Conservation (phyloP, 2,329 filamentous ascomycete species). For the Chalara sp. region DNA sequence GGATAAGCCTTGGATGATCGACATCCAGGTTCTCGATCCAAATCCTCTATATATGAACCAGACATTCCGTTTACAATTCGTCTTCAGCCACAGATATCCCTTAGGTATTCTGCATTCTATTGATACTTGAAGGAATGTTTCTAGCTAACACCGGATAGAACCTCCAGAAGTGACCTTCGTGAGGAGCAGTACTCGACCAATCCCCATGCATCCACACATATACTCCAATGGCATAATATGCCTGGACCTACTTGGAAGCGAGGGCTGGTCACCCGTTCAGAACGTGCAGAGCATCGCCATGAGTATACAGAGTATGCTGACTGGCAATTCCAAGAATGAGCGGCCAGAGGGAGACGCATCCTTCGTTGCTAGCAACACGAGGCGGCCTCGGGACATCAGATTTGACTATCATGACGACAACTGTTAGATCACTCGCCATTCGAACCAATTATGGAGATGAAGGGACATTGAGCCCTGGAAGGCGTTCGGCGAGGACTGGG, state of each 20-base stretch:
- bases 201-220: conserved; percentile 95
- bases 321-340: conserved; percentile 87
- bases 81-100: conserved; percentile 77
- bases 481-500: neutral
- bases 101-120: conserved; percentile 59
- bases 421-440: conserved; percentile 35
- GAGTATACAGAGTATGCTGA: conserved; percentile 97
- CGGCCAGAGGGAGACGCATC: conserved; percentile 84
- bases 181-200: conserved; percentile 53
- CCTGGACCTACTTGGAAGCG: conserved; percentile 78
- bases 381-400: conserved; percentile 79
- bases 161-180: conserved; percentile 87
- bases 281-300: conserved; percentile 96
- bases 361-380: conserved; percentile 75
- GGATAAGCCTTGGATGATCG: conserved; percentile 76
- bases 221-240: conserved; percentile 93
- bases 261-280: conserved; percentile 94
- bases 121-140: neutral
- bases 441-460: neutral
- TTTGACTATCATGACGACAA: conserved; percentile 92
- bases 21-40: conserved; percentile 81
- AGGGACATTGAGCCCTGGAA: neutral
- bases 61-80: conserved; percentile 79
- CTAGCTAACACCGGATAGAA: conserved; percentile 44
- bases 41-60: conserved; percentile 84